Base-by-base conservation (phyloP, 2,329 filamentous ascomycete genomes). In the Ceratocystis colombiana region DNA sequence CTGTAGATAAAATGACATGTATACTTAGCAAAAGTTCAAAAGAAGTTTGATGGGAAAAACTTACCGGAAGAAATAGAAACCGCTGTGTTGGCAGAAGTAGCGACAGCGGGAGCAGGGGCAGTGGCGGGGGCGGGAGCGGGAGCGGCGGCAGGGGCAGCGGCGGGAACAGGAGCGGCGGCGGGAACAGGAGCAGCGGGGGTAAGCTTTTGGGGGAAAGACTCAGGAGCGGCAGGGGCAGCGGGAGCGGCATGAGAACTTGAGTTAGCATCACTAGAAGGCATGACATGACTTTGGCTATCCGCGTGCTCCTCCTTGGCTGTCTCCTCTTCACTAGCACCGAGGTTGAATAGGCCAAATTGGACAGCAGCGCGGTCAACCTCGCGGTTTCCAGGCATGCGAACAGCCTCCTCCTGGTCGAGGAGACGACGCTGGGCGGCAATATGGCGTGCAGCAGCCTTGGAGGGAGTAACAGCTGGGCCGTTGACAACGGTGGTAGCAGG, bases 361-460 rank as follows among this genome's bases (percentile, higher is more conserved):
- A 99, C 91, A 62, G 92, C 89, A 70, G 93, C 85, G 72, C 91
- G 87, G 74, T 97, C 93, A 33, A 99, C 88, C 64, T 94, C 92
- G 71, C 94, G 91, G 79, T 96, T 96, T 68, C 90, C 91, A 59
- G 94, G 94, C 93, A 99, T 96, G 70, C 96, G 91, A 50, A 99
- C 94, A 68, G 94, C 90, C 78, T 99, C 94, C 76, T 96, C 92
- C 74, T 99, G 94, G 72, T 97, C 92, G 72, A 96, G 81, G 65
- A 96, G 83, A 72, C 90, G 88, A 70, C 93, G 86, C 75, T 95
- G 88, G 76, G 88, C 90, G 77, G 87, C 92, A 22, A 90, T 84
- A 65, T 85, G 86, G 68, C 93, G 88, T 68, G 80, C 79, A 28
- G 83, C 78, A 69, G 83, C 75, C 72, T 85, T 78, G 68, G 83